Base-by-base conservation (phyloP, 768 basidiomycete genomes). In the Lactarius deliciosus region DNA sequence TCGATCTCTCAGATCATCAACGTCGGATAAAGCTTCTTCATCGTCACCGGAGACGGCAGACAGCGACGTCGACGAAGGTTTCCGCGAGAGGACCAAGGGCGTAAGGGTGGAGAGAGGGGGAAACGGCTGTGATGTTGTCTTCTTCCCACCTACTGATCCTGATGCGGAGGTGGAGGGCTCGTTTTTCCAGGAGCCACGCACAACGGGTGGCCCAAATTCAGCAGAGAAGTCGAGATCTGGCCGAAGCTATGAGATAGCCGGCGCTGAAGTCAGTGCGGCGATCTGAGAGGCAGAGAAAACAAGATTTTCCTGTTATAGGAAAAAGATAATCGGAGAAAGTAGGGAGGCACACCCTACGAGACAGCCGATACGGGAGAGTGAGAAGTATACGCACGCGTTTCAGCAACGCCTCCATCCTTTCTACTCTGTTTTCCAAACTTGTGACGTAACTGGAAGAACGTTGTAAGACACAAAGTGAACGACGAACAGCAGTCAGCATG, bases 111-210 rank as follows among this genome's bases (percentile, higher is more conserved):
- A 57, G 32, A 69, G 62, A 28, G 53, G 20, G 20, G 65, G 61
- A 20, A 30, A 62, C 7, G 58, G n/a, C 9, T 40, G 36, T 22
- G 63, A 15, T 13, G 68, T 20, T 16, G 22, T 18, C 36, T 53
- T 69, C n/a, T 63, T 60, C 15, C 60, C 62, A 54, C 5, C 32
- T 57, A 58, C 3, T n/a, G 65, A 38, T 40, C 59, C 11, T n/a
- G 69, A 34, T 13, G 36, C 2, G 25, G 66, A 55, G 16, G 3
- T 2, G 32, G 9, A 30, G 32, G 79, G 77, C 32, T 70, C 69
- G 36, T 73, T 64, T 70, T 75, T 89, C 89, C 89, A 91, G 5
- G 87, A 88, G 69, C 81, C 87, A 43, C 88, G 84, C 56, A 83
- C 41, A 10, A 91, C 76, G 1, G 82, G 82, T 8, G 86, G 84